Evolutionary conservation across 306 rosid species (phyloP), one percentile per base, ranked within the genome.

Genomic region (Inga oerstediana): DNA sequence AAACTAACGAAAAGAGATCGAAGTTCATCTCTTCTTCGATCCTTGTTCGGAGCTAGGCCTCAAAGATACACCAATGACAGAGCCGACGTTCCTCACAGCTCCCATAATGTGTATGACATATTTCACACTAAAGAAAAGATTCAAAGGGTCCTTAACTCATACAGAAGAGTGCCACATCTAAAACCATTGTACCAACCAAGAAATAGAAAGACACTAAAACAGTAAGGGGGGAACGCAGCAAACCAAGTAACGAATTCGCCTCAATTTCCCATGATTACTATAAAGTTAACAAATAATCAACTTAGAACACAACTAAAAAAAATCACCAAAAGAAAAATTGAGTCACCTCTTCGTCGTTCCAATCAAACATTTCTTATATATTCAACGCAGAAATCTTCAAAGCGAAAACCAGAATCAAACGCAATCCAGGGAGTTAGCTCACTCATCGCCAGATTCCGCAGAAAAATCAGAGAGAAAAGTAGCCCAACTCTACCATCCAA

Each of bases 281-380:
- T 45, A 39, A 20, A n/a, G n/a, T 22, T 11, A 9, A 35, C 67
- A 35, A 20, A 58, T 3, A 4, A 68, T 65, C 76, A 46, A 52
- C 49, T n/a, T 35, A 71, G 14, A 43, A 41, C 48, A 20, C 62
- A n/a, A 20, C 66, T 1, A 19, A 51, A 10, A 20, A 52, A 6
- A 76, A 7, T 14, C 71, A 5, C 17, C 10, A 13, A 49, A 45
- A 67, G n/a, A 2, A 20, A 46, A 39, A 30, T 32, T 4, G 56
- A 67, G 52, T 41, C 51, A 92, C 94, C 91, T 90, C 94, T 52
- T 89, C 87, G 85, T 90, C 92, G 94, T 87, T 88, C 97, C 97
- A 92, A 80, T 92, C 94, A 92, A 92, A 92, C 99, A 96, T 96
- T 65, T 86, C 89, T 79, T 81, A 84, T 73, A 82, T 81, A 51